These are phyloP conservation scores for Novymonas esmeraldas DNA, from an alignment of 208 protist species.

Conservation along the genomic window DNA sequence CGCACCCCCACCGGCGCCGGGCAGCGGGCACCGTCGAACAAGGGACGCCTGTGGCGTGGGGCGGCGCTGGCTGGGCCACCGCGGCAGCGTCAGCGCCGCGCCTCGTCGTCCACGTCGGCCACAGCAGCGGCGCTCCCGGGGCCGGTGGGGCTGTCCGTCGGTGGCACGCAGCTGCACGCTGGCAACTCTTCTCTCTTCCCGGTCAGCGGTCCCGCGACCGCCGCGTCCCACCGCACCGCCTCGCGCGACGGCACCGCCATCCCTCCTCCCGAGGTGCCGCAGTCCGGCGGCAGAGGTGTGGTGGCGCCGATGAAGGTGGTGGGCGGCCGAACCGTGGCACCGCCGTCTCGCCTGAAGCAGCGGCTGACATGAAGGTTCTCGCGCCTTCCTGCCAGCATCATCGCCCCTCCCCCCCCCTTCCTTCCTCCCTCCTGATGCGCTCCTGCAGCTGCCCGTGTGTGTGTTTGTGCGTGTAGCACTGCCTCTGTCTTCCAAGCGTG, in stretches of 20 bases:
- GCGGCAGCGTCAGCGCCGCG: neutral
- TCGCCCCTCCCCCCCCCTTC: no score
- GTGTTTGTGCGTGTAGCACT: neutral
- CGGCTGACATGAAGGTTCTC: neutral
- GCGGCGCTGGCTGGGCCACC: slow-evolving; percentile 8
- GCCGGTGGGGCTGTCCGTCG: slow-evolving; percentile 12
- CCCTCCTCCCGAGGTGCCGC: neutral
- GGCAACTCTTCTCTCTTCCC: slow-evolving; percentile 4
- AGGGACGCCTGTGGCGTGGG: slow-evolving; percentile 24
- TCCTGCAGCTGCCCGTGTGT: neutral
- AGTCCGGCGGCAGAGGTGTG: neutral
- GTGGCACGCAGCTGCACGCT: slow-evolving; percentile 21
- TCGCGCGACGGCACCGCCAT: slow-evolving; percentile 11
- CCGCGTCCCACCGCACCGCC: slow-evolving; percentile 10
- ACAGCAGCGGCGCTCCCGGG: neutral
- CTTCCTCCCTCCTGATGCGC: no score
- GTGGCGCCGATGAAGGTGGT: neutral
- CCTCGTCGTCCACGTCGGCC: neutral
- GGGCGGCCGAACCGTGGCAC: neutral
- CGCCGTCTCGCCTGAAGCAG: slow-evolving; percentile 1
- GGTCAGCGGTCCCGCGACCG: slow-evolving; percentile 1
- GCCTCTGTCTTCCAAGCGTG: neutral
- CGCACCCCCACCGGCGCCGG: slow-evolving; percentile 9
- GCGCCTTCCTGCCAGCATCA: no score
- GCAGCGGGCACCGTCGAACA: slow-evolving; percentile 3